A percentile compares a stretch with the other conserved stretches of the same genome.
Conservation (phyloP, 495 filamentous ascomycete species). For the Lasiosphaeria hispida region DNA sequence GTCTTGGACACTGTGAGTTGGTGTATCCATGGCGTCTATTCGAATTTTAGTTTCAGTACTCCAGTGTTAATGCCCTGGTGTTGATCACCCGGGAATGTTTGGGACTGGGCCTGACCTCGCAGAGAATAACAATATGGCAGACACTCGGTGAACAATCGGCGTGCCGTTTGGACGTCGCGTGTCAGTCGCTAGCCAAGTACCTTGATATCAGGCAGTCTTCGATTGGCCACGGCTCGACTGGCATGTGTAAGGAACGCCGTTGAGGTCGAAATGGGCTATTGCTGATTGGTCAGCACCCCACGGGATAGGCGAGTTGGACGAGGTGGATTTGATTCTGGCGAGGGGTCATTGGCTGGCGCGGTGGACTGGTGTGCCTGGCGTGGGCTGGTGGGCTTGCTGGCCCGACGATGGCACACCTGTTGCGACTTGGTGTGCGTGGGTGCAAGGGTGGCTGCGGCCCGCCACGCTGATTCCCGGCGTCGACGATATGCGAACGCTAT, state of each 20-base stretch:
- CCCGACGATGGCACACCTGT: background rate
- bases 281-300: conserved; percentile 19
- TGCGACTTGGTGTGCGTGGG: background rate
- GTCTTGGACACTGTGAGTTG: background rate
- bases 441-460: too few relatives aligned
- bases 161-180: too few relatives aligned
- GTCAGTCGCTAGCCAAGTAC: too few relatives aligned
- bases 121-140: too few relatives aligned
- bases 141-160: too few relatives aligned
- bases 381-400: background rate
- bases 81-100: too few relatives aligned
- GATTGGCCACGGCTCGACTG: too few relatives aligned
- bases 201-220: too few relatives aligned
- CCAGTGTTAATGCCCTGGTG: background rate
- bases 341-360: conserved; percentile 17
- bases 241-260: background rate
- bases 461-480: too few relatives aligned
- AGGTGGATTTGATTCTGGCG: conserved; percentile 21
- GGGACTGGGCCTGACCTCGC: too few relatives aligned
- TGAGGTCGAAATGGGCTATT: conserved; percentile 8
- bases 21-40: background rate
- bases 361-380: background rate
- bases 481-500: too few relatives aligned
- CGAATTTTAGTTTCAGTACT: background rate
- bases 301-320: conserved; percentile 14